Base-by-base conservation (phyloP, 2,329 filamentous ascomycete genomes). In the Ilyonectria robusta region DNA sequence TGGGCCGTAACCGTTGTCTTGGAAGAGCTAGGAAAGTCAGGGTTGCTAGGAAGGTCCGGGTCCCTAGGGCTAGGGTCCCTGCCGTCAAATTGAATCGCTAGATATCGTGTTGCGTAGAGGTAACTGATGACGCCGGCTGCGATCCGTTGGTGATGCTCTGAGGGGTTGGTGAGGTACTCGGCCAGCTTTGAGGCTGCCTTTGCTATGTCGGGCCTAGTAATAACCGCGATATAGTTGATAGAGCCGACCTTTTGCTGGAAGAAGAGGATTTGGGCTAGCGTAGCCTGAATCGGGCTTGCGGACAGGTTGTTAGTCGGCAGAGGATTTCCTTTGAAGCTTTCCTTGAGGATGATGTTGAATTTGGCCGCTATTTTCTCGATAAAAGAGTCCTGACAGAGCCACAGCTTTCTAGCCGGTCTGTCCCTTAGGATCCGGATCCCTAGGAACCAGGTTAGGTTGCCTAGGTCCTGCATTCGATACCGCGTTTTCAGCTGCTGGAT, bases 381-480 rank as follows among this genome's bases (percentile, higher is more conserved):
- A 10, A 23, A 47, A 10, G 44, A 23, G 44, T 23, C 19, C 9
- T 47, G 19, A 23, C 44, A 47, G 19, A 47, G 44, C n/a, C 19
- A 47, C 19, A 47, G 10, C 44, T 47, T 47, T 8, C 21, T 4
- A 11, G n/a, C 19, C 11, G 11, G 19, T 19, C 11, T 10, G 13
- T 47, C 44, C 13, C 44, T 23, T 19, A 23, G 19, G 21, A 47
- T 5, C 21, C 44, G 19, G 19, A 15, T 47, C 7, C 44, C 19
- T 23, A 47, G n/a, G 44, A 11, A 47, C 44, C 44, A 47, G 19
- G 47, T 11, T 3, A 59, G 31, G 5, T 59, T 4, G 5, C 42
- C 42, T 37, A 59, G n/a, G 11, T 59, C 42, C 42, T 59, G 23
- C 17, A 59, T 59, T 9, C 42, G 2, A 47, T 59, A 48, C 5